Base-by-base conservation (phyloP, 495 filamentous ascomycete species). In the Aspergillus leporis region DNA sequence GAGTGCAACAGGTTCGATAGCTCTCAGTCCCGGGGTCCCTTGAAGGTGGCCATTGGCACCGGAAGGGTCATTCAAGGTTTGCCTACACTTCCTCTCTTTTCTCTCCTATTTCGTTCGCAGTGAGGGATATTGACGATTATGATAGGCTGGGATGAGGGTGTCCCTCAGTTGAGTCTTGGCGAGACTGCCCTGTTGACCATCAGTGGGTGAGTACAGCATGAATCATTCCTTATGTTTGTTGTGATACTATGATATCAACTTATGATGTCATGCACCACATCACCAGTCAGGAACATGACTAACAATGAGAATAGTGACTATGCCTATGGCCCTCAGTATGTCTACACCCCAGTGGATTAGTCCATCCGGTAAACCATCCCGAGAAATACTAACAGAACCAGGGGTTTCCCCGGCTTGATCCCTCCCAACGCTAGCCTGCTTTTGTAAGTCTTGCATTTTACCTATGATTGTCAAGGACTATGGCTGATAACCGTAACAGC, bases 71-170 rank as follows among this genome's bases (percentile, higher is more conserved):
- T 96, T 75, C 82, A 80, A 74, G 91, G 91, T 92, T 76, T 52
- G 73, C 59, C 21, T 31, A 8, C 48, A 2, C 22, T 46, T n/a
- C 13, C 38, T 23, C 32, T 32, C 30, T 47, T 16, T 16, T 10
- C 9, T 28, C 9, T 43, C 18, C 31, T 18, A 23, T 7, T n/a
- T 23, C 49, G 34, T 61, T 41, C 12, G 6, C n/a, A 57, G 40
- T n/a, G 56, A 51, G 49, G 22, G 43, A 12, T 5, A 12, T 47
- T 9, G 8, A 32, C 12, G 21, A 21, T 34, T n/a, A 4, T 12
- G 34, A 46, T 66, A 92, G 91, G 91, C 47, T 96, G 91, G 91
- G 91, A 96, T 61, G 86, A 93, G 78, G 91, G 88, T 58, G 90
- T 96, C 30, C 74, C 83, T 22, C 76, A 84, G 59, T 93, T 96